These are phyloP conservation scores for Apostasia shenzhenica DNA, from an alignment of 106 monocot species.

Conservation along the genomic window DNA sequence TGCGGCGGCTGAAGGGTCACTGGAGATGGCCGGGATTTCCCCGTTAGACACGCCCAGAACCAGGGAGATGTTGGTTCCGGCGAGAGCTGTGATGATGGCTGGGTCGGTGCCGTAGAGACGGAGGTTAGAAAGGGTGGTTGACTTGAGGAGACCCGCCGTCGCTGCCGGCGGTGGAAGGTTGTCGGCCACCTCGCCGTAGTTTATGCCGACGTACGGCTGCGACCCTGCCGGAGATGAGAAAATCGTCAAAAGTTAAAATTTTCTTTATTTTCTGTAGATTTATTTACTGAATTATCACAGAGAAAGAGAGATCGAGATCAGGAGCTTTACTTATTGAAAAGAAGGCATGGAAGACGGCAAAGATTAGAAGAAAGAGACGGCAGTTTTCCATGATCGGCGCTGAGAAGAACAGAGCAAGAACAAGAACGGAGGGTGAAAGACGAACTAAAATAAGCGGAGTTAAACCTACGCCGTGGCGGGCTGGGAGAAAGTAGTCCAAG, in stretches of 20 bases:
- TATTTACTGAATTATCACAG: not conserved
- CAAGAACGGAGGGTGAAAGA: too few species aligned
- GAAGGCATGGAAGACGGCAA: not conserved
- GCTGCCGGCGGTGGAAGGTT: conserved; percentile 62
- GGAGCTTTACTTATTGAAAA: not conserved
- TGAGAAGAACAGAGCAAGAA: not conserved
- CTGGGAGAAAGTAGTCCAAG: too few species aligned
- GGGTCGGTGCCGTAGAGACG: conserved; percentile 74
- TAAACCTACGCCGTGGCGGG: too few species aligned
- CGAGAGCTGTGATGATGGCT: conserved; percentile 46
- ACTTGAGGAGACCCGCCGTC: conserved; percentile 28
- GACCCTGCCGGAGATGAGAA: conserved; percentile 14
- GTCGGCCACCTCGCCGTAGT: conserved; percentile 79
- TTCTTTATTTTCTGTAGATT: not conserved
- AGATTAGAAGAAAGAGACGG: not conserved
- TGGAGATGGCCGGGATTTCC: conserved; percentile 62
- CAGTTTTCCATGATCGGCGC: not conserved
- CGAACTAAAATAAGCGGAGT: too few species aligned
- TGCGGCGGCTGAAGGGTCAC: conserved; percentile 48
- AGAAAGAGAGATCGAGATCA: not conserved
- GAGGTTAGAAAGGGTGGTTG: conserved; percentile 72
- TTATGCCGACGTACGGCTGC: conserved; percentile 69
- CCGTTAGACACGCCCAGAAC: conserved; percentile 65
- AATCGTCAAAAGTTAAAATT: not conserved
- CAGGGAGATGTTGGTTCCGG: conserved; percentile 52